Percentiles rank a stretch among this genome's conserved stretches.
These are phyloP conservation scores for Aphanomyces stellatus DNA, from an alignment of 352 stramenopile species.

Conservation along the genomic window DNA sequence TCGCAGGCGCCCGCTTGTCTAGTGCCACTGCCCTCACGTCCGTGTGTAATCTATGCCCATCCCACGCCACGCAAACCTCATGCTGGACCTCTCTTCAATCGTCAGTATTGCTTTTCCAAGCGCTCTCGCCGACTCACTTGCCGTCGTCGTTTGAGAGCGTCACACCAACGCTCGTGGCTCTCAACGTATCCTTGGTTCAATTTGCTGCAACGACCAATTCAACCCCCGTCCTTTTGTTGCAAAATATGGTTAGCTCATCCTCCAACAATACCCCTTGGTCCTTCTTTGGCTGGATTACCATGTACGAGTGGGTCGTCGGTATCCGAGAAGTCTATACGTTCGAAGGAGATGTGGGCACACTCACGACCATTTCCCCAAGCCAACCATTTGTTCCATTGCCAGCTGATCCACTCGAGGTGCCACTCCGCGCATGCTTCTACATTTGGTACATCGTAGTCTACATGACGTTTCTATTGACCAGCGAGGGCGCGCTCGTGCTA, in stretches of 20 bases:
- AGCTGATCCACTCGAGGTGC: constrained; percentile 1
- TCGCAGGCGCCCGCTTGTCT: too few species aligned
- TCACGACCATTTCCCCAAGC: not conserved
- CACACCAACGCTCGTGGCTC: too few species aligned
- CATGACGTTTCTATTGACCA: not conserved
- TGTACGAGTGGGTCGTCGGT: constrained; percentile 6
- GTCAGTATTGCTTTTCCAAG: too few species aligned
- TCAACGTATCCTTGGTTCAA: constrained; percentile 4
- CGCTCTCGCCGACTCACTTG: too few species aligned
- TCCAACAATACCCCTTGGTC: not conserved
- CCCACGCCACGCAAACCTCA: too few species aligned
- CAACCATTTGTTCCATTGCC: not conserved
- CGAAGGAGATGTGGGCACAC: not conserved
- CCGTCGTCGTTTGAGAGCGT: too few species aligned
- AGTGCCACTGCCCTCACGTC: too few species aligned
- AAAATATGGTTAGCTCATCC: not conserved
- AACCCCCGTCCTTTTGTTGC: not conserved
- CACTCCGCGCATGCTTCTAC: not conserved
- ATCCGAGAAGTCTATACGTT: not conserved
- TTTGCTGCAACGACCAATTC: not conserved
- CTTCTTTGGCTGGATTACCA: constrained; percentile 6
- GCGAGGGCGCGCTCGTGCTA: not conserved
- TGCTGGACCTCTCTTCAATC: too few species aligned
- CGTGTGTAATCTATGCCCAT: too few species aligned
- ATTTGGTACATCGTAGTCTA: constrained; percentile 1